Conservation (phyloP, 83 land plant species). For the Isoetes engelmannii region DNA sequence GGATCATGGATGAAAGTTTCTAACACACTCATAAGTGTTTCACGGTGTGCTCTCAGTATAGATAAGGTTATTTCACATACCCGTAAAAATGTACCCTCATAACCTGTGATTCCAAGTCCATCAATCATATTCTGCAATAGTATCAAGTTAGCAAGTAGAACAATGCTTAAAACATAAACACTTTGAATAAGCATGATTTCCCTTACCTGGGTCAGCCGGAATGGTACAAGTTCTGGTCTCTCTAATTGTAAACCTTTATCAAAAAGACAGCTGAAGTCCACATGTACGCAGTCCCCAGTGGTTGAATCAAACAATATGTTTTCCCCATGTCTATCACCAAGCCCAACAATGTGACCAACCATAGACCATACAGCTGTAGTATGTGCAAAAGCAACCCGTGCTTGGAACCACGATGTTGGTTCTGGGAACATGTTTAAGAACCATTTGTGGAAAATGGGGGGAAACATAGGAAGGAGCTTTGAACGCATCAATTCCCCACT, state of each 20-base stretch:
- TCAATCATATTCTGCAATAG: slow-evolving; percentile 89
- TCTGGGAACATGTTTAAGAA: slow-evolving; percentile 88
- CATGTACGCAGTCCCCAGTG: slow-evolving; percentile 99
- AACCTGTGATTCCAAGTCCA: slow-evolving; percentile 98
- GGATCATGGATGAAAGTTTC: slow-evolving; percentile 99
- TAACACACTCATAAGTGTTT: slow-evolving; percentile 90
- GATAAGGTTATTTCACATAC: slow-evolving; percentile 91
- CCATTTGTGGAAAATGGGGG: slow-evolving; percentile 96
- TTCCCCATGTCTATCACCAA: slow-evolving; percentile 98
- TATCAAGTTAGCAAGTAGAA: no score
- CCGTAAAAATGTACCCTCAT: slow-evolving; percentile 81
- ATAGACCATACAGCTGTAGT: slow-evolving; percentile 99
- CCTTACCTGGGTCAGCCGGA: slow-evolving; percentile 91
- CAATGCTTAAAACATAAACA: background rate
- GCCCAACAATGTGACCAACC: slow-evolving; percentile 99
- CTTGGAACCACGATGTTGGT: slow-evolving; percentile 97
- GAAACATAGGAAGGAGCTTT: slow-evolving; percentile 92
- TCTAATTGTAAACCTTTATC: slow-evolving; percentile 89
- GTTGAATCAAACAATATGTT: slow-evolving; percentile 98
- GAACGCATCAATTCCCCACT: slow-evolving; percentile 69
- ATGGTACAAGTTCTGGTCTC: slow-evolving; percentile 97
- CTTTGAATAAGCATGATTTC: background rate
- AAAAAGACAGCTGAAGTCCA: slow-evolving; percentile 98
- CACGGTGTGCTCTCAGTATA: slow-evolving; percentile 79
- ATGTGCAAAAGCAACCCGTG: slow-evolving; percentile 92